Percentiles rank a stretch among this genome's conserved stretches.
Conservation (phyloP, 2,329 filamentous ascomycete genomes). For the Fusarium proliferatum region DNA sequence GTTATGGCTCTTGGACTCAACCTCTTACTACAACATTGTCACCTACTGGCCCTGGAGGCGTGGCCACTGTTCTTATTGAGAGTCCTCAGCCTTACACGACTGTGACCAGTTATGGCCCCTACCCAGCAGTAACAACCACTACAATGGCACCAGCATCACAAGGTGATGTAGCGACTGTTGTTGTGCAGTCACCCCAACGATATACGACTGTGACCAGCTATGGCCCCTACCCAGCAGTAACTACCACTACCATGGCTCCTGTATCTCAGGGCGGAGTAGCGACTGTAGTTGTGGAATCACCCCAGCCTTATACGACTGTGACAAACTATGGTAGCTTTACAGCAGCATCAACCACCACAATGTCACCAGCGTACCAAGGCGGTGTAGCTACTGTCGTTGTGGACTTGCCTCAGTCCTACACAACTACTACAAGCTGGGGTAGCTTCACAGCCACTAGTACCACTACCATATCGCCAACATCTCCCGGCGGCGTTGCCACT, state of each 20-base stretch:
- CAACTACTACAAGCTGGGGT: neutral
- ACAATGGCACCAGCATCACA: too few relatives aligned
- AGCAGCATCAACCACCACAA: neutral
- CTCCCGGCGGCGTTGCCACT: neutral
- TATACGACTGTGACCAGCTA: neutral
- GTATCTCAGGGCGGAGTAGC: neutral
- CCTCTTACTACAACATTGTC: neutral
- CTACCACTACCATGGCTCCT: neutral
- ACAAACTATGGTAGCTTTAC: neutral
- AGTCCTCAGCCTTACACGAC: neutral
- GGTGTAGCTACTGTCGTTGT: neutral
- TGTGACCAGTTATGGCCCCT: too few relatives aligned
- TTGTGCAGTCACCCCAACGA: too few relatives aligned
- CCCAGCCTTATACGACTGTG: neutral
- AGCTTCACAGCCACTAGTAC: neutral
- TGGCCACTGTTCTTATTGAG: neutral
- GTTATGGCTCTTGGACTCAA: neutral
- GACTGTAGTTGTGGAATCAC: neutral
- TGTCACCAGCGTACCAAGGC: neutral
- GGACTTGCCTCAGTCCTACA: neutral
- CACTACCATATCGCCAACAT: neutral
- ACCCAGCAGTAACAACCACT: too few relatives aligned
- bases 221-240: neutral
- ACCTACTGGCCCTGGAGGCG: neutral
- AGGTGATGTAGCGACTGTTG: too few relatives aligned